Percentiles rank a stretch among this genome's conserved stretches.
phyloP scores from a whole-genome alignment of 768 basidiomycete species.

The Mycena polygramma region DNA sequence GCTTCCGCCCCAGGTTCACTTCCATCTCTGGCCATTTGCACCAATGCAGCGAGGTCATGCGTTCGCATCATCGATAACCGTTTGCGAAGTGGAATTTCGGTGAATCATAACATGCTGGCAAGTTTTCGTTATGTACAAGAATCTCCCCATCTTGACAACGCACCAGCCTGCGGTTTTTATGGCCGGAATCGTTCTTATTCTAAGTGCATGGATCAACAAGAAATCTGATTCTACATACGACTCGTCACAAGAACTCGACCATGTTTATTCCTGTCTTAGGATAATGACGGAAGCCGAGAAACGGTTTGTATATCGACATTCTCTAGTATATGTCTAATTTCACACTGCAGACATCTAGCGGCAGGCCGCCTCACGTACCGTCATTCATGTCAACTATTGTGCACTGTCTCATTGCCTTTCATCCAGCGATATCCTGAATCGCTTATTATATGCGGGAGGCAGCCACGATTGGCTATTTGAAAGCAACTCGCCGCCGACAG shows the following conservation, averaged over 20 bases:
- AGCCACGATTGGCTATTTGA: conserved; percentile 2
- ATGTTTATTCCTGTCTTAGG: conserved; percentile 59
- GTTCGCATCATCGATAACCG: conserved; percentile 68
- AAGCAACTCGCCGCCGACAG: neutral
- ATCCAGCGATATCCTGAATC: conserved; percentile 25
- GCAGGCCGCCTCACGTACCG: conserved; percentile 30
- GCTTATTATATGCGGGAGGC: conserved; percentile 23
- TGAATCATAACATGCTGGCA: conserved; percentile 34
- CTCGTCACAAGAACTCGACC: conserved; percentile 53
- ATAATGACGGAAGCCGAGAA: conserved; percentile 6
- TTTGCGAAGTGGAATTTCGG: conserved; percentile 21
- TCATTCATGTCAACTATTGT: neutral
- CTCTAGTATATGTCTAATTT: neutral
- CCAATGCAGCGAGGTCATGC: conserved; percentile 76
- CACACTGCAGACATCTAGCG: conserved; percentile 1
- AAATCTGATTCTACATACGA: conserved; percentile 48
- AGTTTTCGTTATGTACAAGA: neutral
- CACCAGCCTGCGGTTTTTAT: conserved; percentile 39
- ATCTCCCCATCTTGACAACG: neutral
- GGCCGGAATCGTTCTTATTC: conserved; percentile 57
- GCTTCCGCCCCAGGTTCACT: conserved; percentile 39
- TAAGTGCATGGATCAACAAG: conserved; percentile 62
- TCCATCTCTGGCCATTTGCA: conserved; percentile 78
- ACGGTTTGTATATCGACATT: neutral
- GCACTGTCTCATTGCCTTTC: neutral